Conservation (phyloP, 208 protist genomes). For the Leishmania tropica region DNA sequence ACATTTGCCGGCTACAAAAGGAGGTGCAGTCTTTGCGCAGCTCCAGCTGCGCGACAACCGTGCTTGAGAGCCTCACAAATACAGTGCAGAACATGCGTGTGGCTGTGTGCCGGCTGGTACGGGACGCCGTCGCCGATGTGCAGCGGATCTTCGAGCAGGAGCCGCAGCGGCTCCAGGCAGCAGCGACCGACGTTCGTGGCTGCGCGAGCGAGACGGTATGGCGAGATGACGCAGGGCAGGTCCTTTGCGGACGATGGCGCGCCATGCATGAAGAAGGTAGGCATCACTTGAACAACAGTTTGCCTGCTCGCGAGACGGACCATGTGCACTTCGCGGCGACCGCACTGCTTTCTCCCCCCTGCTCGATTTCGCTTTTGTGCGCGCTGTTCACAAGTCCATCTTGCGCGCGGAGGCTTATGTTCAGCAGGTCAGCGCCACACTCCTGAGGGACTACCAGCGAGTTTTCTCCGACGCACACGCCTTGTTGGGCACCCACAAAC, state of each 20-base stretch:
- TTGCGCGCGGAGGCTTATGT: constrained; percentile 61
- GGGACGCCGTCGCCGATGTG: constrained; percentile 13
- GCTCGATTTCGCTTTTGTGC: constrained; percentile 29
- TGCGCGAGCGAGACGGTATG: not conserved
- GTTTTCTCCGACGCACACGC: not conserved
- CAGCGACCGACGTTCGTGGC: not conserved
- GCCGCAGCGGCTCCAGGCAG: not conserved
- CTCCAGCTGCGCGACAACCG: constrained; percentile 1
- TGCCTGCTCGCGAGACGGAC: not conserved
- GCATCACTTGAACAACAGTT: not conserved
- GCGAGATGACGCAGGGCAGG: not conserved
- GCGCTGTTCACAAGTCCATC: constrained; percentile 42
- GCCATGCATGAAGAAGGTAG: constrained; percentile 4
- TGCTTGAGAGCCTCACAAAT: constrained; percentile 3
- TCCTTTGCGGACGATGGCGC: not conserved
- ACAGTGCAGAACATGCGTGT: constrained; percentile 8
- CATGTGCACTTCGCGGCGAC: not conserved
- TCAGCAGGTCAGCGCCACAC: constrained; percentile 26
- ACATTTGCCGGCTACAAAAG: constrained; percentile 4
- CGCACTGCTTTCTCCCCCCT: not conserved
- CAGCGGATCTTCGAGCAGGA: not conserved
- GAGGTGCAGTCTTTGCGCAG: constrained; percentile 17
- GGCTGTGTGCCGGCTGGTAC: not conserved
- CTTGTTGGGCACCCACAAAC: not conserved
- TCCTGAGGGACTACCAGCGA: not conserved